Conservation (phyloP, 805 yeast genomes). For the Metschnikowia lachancei region DNA sequence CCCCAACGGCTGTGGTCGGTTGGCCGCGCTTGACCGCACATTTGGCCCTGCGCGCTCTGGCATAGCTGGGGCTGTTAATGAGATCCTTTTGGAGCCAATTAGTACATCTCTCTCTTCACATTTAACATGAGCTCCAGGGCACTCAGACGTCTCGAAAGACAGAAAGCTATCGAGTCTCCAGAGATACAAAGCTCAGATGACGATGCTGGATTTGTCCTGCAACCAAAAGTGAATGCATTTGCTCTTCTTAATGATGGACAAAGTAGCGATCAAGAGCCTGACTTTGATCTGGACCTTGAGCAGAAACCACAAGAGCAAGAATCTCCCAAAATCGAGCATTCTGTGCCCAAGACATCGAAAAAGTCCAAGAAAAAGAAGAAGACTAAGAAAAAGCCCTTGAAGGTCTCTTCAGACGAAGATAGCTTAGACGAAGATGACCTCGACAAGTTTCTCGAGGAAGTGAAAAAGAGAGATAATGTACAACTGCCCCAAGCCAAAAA, state of each 20-base stretch:
- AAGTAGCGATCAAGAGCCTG: conserved; percentile 12
- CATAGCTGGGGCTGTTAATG: no score
- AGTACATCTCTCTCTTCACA: background rate
- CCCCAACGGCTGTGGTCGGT: no score
- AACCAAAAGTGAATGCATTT: conserved; percentile 42
- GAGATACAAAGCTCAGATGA: conserved; percentile 20
- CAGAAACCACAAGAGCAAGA: conserved; percentile 1
- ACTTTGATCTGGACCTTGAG: conserved; percentile 6
- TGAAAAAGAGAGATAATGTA: conserved; percentile 25
- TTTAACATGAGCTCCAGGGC: conserved; percentile 28
- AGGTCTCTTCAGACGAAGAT: conserved; percentile 10
- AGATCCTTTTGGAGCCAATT: background rate
- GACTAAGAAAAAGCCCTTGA: conserved; percentile 22
- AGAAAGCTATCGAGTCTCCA: conserved; percentile 19
- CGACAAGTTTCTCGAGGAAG: conserved; percentile 51
- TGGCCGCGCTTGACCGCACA: no score
- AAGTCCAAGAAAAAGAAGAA: conserved; percentile 22
- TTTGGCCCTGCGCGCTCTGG: conserved; percentile 1
- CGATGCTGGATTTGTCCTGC: conserved; percentile 4
- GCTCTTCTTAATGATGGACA: conserved; percentile 33
- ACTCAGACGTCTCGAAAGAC: conserved; percentile 24
- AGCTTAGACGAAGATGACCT: conserved; percentile 54
- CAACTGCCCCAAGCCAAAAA: conserved; percentile 13
- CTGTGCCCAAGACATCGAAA: conserved; percentile 4
- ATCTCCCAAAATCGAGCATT: conserved; percentile 7